Percentiles rank a stretch among this genome's conserved stretches.
These are phyloP conservation scores for Cruciata laevipes DNA, from an alignment of 257 asterid genomes.

Conservation along the genomic window DNA sequence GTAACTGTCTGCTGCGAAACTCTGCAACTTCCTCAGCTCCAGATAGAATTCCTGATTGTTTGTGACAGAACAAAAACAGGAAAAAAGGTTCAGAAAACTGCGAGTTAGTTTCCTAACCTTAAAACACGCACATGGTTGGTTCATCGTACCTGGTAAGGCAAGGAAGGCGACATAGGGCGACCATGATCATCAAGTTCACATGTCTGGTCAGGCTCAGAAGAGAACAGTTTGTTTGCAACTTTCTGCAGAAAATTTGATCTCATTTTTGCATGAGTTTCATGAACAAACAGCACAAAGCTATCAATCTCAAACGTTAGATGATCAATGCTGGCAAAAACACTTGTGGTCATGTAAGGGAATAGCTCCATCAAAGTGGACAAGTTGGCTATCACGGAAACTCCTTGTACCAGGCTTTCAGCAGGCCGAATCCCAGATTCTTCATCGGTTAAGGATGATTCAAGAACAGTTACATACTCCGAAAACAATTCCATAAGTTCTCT, in stretches of 20 bases:
- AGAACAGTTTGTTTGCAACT: conserved; percentile 35
- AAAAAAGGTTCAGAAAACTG: neutral
- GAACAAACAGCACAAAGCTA: conserved; percentile 25
- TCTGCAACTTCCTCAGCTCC: conserved; percentile 53
- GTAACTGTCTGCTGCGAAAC: conserved; percentile 39
- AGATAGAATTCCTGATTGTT: conserved; percentile 48
- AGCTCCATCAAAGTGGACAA: conserved; percentile 40
- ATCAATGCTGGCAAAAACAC: conserved; percentile 30
- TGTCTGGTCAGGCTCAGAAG: conserved; percentile 33
- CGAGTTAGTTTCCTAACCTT: neutral
- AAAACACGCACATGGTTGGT: neutral
- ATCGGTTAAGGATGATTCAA: conserved; percentile 41
- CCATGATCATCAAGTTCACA: conserved; percentile 26
- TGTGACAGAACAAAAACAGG: neutral
- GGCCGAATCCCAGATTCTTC: conserved; percentile 28
- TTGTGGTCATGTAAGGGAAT: conserved; percentile 33
- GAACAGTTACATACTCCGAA: conserved; percentile 33
- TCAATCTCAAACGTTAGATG: conserved; percentile 45
- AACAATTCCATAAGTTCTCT: conserved; percentile 48
- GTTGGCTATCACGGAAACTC: conserved; percentile 52
- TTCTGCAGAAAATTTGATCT: conserved; percentile 41
- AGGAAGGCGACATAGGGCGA: conserved; percentile 41
- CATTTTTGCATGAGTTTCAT: conserved; percentile 31
- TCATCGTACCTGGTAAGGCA: conserved; percentile 53
- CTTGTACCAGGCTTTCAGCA: conserved; percentile 35